Conservation (phyloP, 2,329 filamentous ascomycete genomes). For the Talaromyces sp. region DNA sequence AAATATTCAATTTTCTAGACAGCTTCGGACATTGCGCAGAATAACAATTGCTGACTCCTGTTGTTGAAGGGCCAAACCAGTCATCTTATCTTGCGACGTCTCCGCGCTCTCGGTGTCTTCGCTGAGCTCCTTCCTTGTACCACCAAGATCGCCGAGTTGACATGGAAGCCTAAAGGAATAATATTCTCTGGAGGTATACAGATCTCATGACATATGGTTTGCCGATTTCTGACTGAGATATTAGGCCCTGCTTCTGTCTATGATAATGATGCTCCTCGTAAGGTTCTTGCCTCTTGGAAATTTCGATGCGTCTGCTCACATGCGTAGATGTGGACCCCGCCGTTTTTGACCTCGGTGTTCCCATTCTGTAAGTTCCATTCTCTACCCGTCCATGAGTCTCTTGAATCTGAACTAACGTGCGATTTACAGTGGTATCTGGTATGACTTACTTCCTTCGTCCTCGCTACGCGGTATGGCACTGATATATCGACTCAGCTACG, state of each 20-base stretch:
- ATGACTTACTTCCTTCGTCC: not conserved
- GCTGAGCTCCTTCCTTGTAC: slow-evolving; percentile 78
- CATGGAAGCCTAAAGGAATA: slow-evolving; percentile 78
- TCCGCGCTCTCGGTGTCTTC: slow-evolving; percentile 77
- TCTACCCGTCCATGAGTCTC: slow-evolving; percentile 49
- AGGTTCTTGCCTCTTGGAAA: not conserved
- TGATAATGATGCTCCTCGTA: slow-evolving; percentile 68
- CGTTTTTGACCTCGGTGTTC: slow-evolving; percentile 63
- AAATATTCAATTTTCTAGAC: not conserved
- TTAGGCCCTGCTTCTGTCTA: slow-evolving; percentile 73
- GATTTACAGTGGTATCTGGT: not conserved
- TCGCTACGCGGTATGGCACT: slow-evolving; percentile 20
- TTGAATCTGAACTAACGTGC: slow-evolving; percentile 39
- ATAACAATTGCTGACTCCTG: not conserved
- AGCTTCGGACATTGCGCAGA: not conserved
- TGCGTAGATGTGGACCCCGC: slow-evolving; percentile 60
- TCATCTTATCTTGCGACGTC: slow-evolving; percentile 70
- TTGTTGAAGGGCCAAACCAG: slow-evolving; percentile 58
- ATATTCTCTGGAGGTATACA: slow-evolving; percentile 5
- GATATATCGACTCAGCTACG: slow-evolving; percentile 46
- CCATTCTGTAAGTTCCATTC: slow-evolving; percentile 48
- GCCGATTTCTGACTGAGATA: slow-evolving; percentile 69
- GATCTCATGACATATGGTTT: slow-evolving; percentile 38
- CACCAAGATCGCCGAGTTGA: slow-evolving; percentile 63
- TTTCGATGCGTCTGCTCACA: not conserved